These are phyloP conservation scores for Colletotrichum plurivorum DNA, from an alignment of 2,329 filamentous ascomycete species.

Conservation along the genomic window DNA sequence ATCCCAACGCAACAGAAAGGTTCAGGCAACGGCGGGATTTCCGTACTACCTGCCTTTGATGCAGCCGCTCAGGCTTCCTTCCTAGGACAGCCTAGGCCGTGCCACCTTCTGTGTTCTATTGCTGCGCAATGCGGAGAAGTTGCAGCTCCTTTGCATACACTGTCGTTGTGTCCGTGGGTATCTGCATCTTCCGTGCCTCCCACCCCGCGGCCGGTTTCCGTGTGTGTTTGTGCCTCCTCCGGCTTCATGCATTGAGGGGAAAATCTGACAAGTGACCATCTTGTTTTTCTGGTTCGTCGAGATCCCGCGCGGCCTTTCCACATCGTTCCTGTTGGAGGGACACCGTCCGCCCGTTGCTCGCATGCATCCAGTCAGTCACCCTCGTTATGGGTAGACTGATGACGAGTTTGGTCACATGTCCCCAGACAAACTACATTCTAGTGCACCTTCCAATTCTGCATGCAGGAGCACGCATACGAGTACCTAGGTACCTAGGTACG, in stretches of 20 bases:
- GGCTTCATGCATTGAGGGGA: neutral
- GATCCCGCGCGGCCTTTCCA: neutral
- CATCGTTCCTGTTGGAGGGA: no score
- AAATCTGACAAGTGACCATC: neutral
- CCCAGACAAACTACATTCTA: constrained; percentile 5
- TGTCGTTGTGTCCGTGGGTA: neutral
- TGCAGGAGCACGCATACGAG: neutral
- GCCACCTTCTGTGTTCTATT: constrained; percentile 15
- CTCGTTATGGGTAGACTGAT: neutral
- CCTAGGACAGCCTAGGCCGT: constrained; percentile 8
- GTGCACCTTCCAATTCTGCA: neutral
- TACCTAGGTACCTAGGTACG: constrained; percentile 1
- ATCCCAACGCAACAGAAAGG: neutral
- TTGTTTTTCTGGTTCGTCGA: neutral
- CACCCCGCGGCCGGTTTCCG: neutral
- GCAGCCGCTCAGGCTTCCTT: constrained; percentile 4
- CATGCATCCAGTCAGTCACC: neutral
- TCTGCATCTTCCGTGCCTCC: constrained; percentile 28
- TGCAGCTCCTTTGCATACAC: constrained; percentile 7
- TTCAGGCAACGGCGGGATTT: neutral
- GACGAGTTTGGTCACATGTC: constrained; percentile 14
- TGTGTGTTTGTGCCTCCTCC: neutral
- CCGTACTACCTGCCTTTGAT: no score
- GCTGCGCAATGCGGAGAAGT: constrained; percentile 20
- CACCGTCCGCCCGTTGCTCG: neutral